Conservation (phyloP, 1,139 yeast species). For the Candida sp. region DNA sequence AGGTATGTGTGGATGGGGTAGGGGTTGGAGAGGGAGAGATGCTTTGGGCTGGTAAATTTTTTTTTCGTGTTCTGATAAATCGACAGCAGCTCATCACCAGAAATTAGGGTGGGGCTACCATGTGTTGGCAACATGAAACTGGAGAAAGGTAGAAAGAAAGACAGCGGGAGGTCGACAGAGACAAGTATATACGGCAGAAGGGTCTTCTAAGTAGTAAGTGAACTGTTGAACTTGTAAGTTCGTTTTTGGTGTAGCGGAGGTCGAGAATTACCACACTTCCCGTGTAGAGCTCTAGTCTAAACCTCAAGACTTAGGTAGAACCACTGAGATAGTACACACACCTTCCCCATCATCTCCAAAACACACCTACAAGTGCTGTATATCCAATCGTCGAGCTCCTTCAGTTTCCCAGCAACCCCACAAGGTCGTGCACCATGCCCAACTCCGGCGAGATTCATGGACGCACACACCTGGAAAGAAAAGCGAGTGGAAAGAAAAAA, state of each 20-base stretch:
- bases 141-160: not conserved
- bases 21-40: not conserved
- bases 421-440: not conserved
- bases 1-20: not conserved
- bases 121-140: not conserved
- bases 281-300: too few relatives aligned
- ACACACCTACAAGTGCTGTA: too few relatives aligned
- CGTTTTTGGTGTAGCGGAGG: too few relatives aligned
- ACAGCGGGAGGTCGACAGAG: too few relatives aligned
- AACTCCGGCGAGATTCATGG: not conserved
- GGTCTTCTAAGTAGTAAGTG: too few relatives aligned
- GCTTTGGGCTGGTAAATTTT: not conserved
- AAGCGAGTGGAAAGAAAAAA: not conserved
- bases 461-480: not conserved
- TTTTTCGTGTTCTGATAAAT: not conserved
- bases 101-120: not conserved
- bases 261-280: too few relatives aligned
- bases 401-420: not conserved
- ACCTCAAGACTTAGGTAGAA: too few relatives aligned
- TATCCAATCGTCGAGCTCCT: not conserved
- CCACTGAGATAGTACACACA: too few relatives aligned
- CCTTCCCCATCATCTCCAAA: too few relatives aligned
- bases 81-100: constrained; percentile 8
- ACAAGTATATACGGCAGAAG: too few relatives aligned
- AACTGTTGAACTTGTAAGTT: too few relatives aligned